phyloP scores from a whole-genome alignment of 2,329 filamentous ascomycete species.

The Cordyceps fumosorosea region DNA sequence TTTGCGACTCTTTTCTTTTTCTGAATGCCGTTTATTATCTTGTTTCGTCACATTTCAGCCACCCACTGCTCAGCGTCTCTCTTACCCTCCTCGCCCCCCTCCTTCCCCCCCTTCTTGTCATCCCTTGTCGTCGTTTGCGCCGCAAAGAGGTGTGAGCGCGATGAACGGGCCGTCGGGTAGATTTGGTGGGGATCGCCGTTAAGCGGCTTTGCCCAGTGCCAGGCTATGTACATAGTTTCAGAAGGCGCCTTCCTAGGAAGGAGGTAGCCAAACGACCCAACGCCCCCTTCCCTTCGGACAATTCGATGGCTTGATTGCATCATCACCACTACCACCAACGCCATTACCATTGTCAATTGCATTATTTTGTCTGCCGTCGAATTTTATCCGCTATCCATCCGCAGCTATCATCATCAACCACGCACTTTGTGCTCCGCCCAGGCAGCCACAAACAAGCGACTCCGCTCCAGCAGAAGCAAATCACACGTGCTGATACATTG shows the following conservation, averaged over 20 bases:
- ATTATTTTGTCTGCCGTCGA: background rate
- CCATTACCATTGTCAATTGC: too few relatives aligned
- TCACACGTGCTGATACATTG: background rate
- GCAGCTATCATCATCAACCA: background rate
- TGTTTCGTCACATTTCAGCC: background rate
- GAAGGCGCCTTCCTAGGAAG: too few relatives aligned
- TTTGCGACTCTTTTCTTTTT: background rate
- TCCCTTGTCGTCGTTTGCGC: background rate
- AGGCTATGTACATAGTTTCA: too few relatives aligned
- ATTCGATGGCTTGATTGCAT: background rate
- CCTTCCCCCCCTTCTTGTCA: background rate
- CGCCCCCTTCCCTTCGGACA: background rate
- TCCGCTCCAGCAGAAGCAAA: background rate
- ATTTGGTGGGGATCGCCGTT: slow-evolving; percentile 5
- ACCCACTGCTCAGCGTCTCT: background rate
- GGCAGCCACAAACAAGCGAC: background rate
- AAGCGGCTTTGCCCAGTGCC: background rate
- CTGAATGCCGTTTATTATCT: background rate
- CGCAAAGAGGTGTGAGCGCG: background rate
- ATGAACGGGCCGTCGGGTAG: slow-evolving; percentile 8
- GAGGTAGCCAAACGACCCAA: background rate
- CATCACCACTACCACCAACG: background rate
- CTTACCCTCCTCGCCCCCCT: too few relatives aligned
- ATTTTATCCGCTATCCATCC: background rate
- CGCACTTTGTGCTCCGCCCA: background rate